Evolutionary conservation across 2,329 filamentous ascomycete species (phyloP), one percentile per base, ranked within the genome.

Genomic region (Clarireedia homoeocarpa): DNA sequence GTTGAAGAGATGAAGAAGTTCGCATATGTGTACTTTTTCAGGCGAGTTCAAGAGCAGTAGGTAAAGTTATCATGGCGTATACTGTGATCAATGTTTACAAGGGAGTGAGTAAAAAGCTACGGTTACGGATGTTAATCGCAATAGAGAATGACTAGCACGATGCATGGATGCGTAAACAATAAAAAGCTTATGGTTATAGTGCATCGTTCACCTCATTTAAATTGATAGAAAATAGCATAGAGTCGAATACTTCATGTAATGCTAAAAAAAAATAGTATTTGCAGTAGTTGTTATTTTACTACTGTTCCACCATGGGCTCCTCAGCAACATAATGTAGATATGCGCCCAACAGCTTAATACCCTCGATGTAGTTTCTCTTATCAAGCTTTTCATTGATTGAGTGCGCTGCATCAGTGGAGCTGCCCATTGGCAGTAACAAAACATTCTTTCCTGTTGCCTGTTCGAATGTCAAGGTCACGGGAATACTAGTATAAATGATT

Each of bases 311-410:
- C 55, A 78, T 84, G 40, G 89, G 84, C 79, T 99, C 94, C 70
- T 92, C 89, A 2, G 91, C 91, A 62, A 96, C 91, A 66, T 96
- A 96, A 75, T 97, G 92, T 69, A 99, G 75, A 71, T 99, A 99
- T 3, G 92, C 89, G 48, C 94, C 94, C 57, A 99, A 75, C 61
- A 99, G 75, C 82, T 99, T 99, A 66, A 89, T 96, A 49, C 94
- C 94, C 77, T 99, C 91, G 68, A 99, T 95, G 72, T 99, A 99
- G 75, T 99, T 99, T 70, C 82, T 84, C 81, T 88, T 91, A 73
- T 99, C 94, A 57, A 99, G 79, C 81, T 96, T 96, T 82, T 97
- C 94, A 72, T 99, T 99, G 74, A 96, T 95, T 36, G 90, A 96
- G 75, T 99, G 94, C 6, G 94, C 94, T 44, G 89, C 91, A 71